Evolutionary conservation across 495 filamentous ascomycete genomes (phyloP), one percentile per base, ranked within the genome.

Genomic region (Rostrohypoxylon terebratum): DNA sequence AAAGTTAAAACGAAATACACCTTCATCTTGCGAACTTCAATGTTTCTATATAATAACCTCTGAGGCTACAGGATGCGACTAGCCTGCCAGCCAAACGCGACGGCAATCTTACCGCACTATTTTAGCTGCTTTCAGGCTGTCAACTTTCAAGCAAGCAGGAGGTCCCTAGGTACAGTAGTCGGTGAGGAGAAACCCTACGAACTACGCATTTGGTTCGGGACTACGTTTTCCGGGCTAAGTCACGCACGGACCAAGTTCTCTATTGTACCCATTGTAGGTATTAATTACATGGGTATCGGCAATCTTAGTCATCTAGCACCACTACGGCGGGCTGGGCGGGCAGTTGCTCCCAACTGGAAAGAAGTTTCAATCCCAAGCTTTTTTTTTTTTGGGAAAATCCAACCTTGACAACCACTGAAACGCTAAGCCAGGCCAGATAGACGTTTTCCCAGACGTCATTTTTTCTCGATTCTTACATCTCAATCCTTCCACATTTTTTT

Each of bases 381-480:
- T 66, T 42, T 23, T n/a, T n/a, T n/a, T n/a, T n/a, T n/a, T n/a
- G n/a, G n/a, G 10, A 28, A 14, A 66, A 62, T 74, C 57, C 71
- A 20, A 64, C 60, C 36, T 54, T 54, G 33, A 25, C 50, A 45
- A 63, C 40, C 51, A 63, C 28, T 72, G 69, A 67, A 72, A 72
- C 63, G 53, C 51, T 63, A 40, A 20, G 42, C 47, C 50, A 63
- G 59, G 58, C 59, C 58, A 69, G 66, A 66, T 48, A 14, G 51
- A 62, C 61, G 42, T 59, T 69, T 70, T 48, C 58, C 64, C 53
- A 77, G 73, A 77, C 75, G 75, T 77, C 75, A 77, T 75, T 70
- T 77, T 77, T 73, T 64, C 71, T 64, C 16, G 23, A 34, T 33
- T 42, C 45, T 62, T 50, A 48, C 55, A 60, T 44, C 25, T 13